Evolutionary conservation across 768 basidiomycete species (phyloP).

Genomic region (Suillus tomentosus): DNA sequence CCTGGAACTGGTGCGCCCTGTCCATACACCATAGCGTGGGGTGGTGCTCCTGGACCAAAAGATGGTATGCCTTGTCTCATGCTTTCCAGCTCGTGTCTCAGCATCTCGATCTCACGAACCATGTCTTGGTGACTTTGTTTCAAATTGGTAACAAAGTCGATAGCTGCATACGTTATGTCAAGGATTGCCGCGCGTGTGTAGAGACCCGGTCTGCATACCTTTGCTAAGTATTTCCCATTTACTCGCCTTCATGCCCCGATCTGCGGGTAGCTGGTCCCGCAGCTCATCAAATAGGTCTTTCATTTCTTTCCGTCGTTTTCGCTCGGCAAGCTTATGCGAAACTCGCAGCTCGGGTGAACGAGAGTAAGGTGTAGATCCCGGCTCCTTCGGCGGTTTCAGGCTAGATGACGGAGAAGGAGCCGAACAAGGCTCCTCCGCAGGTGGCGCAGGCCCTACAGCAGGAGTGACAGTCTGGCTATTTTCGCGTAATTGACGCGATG

Average conservation of each 20-base stretch:
- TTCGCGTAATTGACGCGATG: conserved; percentile 59
- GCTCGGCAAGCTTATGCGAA: conserved; percentile 95
- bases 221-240: conserved; percentile 99
- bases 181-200: conserved; percentile 1
- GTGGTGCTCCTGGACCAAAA: conserved; percentile 51
- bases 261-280: conserved; percentile 88
- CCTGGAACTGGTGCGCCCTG: conserved; percentile 48
- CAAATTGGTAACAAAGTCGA: conserved; percentile 82
- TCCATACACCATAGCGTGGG: conserved; percentile 52
- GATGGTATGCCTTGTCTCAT: conserved; percentile 59
- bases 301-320: conserved; percentile 98
- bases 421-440: conserved; percentile 44
- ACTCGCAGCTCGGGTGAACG: conserved; percentile 93
- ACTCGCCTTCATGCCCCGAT: conserved; percentile 93
- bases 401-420: conserved; percentile 37
- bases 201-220: conserved; percentile 50
- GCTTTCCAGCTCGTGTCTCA: conserved; percentile 72
- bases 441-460: conserved; percentile 33
- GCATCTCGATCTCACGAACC: conserved; percentile 74
- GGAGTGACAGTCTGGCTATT: conserved; percentile 43
- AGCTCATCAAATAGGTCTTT: conserved; percentile 98
- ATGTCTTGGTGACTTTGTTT: conserved; percentile 79
- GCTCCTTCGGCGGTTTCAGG: conserved; percentile 46
- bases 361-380: conserved; percentile 80
- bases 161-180: conserved; percentile 50